These are phyloP conservation scores for Bacterosira constricta DNA, from an alignment of 108 stramenopile genomes.

Conservation along the genomic window DNA sequence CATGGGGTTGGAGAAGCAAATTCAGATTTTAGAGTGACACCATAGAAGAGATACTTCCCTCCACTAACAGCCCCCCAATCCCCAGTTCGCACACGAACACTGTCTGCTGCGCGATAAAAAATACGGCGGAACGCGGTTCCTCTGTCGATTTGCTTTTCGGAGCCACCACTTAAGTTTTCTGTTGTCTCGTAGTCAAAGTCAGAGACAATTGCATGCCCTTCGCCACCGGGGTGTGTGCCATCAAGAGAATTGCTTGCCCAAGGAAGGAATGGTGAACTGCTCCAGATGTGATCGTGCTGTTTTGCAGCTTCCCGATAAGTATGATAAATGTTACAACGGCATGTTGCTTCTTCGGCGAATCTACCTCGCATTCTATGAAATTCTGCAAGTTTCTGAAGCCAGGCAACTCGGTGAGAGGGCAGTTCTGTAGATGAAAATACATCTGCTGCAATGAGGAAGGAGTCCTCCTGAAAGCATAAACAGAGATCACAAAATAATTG, in stretches of 20 bases:
- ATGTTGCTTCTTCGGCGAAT: slow-evolving; percentile 88
- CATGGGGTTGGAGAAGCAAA: slow-evolving; percentile 68
- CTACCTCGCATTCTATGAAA: slow-evolving; percentile 76
- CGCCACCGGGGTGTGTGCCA: slow-evolving; percentile 64
- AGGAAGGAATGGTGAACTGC: slow-evolving; percentile 83
- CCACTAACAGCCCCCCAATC: slow-evolving; percentile 68
- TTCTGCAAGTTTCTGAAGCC: slow-evolving; percentile 84
- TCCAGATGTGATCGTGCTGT: slow-evolving; percentile 80
- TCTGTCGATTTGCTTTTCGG: slow-evolving; percentile 39
- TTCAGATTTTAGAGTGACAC: slow-evolving; percentile 73
- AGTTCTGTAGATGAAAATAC: slow-evolving; percentile 89
- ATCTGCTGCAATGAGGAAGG: slow-evolving; percentile 82
- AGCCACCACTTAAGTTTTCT: slow-evolving; percentile 55
- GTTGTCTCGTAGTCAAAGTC: slow-evolving; percentile 58
- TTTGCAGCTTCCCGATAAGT: slow-evolving; percentile 75
- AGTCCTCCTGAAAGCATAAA: slow-evolving; percentile 58
- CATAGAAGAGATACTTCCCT: slow-evolving; percentile 75
- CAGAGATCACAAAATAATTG: no score
- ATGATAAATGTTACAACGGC: slow-evolving; percentile 78
- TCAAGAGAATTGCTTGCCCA: slow-evolving; percentile 76
- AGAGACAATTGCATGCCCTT: slow-evolving; percentile 46
- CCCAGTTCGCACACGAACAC: slow-evolving; percentile 60
- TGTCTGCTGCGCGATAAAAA: slow-evolving; percentile 87
- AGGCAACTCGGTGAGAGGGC: slow-evolving; percentile 82
- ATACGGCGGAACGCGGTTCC: slow-evolving; percentile 76